phyloP scores from a whole-genome alignment of 2,329 filamentous ascomycete genomes.

The Alternaria brassicae region DNA sequence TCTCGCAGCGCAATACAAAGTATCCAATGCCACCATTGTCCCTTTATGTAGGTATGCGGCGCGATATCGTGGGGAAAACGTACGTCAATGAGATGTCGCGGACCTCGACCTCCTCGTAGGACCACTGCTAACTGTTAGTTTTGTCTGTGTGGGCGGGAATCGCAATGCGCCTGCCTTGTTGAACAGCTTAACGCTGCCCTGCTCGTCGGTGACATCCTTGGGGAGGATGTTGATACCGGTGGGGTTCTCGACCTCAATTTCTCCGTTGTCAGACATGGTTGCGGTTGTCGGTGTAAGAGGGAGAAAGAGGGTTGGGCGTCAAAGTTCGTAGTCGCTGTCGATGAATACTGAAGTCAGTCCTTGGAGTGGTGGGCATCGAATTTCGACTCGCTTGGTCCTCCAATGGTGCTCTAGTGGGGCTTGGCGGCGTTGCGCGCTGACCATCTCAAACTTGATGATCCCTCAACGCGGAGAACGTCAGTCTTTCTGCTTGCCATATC shows the following conservation, averaged over 20 bases:
- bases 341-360: constrained; percentile 15
- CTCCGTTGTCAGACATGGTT: constrained; percentile 86
- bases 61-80: constrained; percentile 51
- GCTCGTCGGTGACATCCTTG: constrained; percentile 89
- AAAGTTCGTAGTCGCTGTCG: constrained; percentile 41
- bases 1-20: constrained; percentile 24
- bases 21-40: constrained; percentile 25
- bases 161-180: constrained; percentile 67
- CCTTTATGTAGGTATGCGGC: constrained; percentile 16
- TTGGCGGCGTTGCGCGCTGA: constrained; percentile 21
- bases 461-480: background rate
- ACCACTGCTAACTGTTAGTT: constrained; percentile 63
- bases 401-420: constrained; percentile 20
- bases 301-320: constrained; percentile 33
- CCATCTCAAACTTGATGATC: background rate
- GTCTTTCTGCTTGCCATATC: background rate
- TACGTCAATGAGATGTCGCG: constrained; percentile 99
- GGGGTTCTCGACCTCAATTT: constrained; percentile 88
- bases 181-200: constrained; percentile 95
- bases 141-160: constrained; percentile 7
- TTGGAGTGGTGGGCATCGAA: constrained; percentile 19
- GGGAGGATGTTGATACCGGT: constrained; percentile 81
- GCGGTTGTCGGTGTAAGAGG: constrained; percentile 36
- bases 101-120: constrained; percentile 99
- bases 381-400: constrained; percentile 24